Percentiles rank a stretch among this genome's conserved stretches.
Evolutionary conservation across 2,329 filamentous ascomycete genomes (phyloP).

Genomic region (Microthyrium microscopicum): DNA sequence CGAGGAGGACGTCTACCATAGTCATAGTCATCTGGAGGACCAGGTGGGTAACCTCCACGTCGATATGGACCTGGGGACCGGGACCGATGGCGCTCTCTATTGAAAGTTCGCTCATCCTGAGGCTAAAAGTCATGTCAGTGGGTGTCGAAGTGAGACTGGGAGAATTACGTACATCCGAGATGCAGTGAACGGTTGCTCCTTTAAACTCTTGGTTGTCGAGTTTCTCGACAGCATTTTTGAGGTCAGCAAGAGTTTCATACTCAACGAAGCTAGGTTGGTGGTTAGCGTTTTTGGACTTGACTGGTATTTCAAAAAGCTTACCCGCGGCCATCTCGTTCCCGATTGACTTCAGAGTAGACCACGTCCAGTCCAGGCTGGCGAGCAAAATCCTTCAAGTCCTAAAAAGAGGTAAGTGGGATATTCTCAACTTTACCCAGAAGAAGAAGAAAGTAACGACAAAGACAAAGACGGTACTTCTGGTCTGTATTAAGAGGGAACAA

Average conservation of each 20-base stretch:
- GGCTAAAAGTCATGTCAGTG: slow-evolving; percentile 18
- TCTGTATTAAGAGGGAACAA: slow-evolving; percentile 30
- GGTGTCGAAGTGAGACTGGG: slow-evolving; percentile 15
- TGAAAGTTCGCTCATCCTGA: slow-evolving; percentile 49
- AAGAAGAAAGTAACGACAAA: too few relatives aligned
- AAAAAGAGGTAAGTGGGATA: too few relatives aligned
- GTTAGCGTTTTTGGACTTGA: not conserved
- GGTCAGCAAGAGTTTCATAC: slow-evolving; percentile 81
- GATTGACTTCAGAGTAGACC: slow-evolving; percentile 91
- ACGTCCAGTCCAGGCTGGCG: slow-evolving; percentile 93
- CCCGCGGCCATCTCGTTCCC: slow-evolving; percentile 85
- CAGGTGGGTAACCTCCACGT: slow-evolving; percentile 42
- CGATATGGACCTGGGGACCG: slow-evolving; percentile 54
- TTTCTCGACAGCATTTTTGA: slow-evolving; percentile 86
- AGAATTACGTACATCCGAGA: slow-evolving; percentile 52
- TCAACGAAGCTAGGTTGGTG: slow-evolving; percentile 64
- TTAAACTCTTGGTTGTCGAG: slow-evolving; percentile 90
- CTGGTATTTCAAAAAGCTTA: slow-evolving; percentile 32
- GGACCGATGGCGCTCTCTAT: slow-evolving; percentile 63
- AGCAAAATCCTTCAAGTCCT: slow-evolving; percentile 99
- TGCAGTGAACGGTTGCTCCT: slow-evolving; percentile 68
- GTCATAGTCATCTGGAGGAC: slow-evolving; percentile 51
- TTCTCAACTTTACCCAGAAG: too few relatives aligned
- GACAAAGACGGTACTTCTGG: slow-evolving; percentile 22
- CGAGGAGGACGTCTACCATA: slow-evolving; percentile 71